phyloP scores from a whole-genome alignment of 78 protist genomes.

The Cavenderia fasciculata region DNA sequence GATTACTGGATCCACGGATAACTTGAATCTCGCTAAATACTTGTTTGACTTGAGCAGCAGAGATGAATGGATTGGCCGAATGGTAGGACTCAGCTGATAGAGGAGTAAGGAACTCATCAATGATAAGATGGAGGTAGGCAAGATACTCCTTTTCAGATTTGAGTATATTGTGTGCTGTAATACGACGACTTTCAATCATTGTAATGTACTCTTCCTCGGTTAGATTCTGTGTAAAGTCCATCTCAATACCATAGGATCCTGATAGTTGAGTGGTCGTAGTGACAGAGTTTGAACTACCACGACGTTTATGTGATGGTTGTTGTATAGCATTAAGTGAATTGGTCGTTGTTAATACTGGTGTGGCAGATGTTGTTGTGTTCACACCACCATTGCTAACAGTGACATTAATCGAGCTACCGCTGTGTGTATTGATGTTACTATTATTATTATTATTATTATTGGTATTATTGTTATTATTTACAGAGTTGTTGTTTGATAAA shows the following conservation, averaged over 20 bases:
- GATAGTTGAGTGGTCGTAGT: too few species aligned
- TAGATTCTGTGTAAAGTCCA: too few species aligned
- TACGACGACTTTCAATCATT: slow-evolving; percentile 21
- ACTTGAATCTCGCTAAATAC: slow-evolving; percentile 60
- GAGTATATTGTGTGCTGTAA: background rate
- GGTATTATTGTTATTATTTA: background rate
- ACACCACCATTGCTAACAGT: background rate
- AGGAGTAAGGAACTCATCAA: slow-evolving; percentile 38
- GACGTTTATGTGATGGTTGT: too few species aligned
- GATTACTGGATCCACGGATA: slow-evolving; percentile 32
- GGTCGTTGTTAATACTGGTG: too few species aligned
- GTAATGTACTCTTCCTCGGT: slow-evolving; percentile 8
- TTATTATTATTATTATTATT: background rate
- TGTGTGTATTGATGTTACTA: background rate
- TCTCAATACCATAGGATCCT: too few species aligned
- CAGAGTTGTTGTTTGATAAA: too few species aligned
- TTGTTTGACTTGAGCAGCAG: slow-evolving; percentile 21
- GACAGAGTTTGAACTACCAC: too few species aligned
- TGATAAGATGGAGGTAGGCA: slow-evolving; percentile 11
- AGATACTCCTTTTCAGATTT: slow-evolving; percentile 55
- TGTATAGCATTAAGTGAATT: too few species aligned
- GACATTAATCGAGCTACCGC: background rate
- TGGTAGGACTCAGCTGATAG: slow-evolving; percentile 14
- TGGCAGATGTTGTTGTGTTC: background rate
- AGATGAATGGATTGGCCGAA: slow-evolving; percentile 60